Conservation (phyloP, 768 basidiomycete genomes). For the Auricularia cornea region DNA sequence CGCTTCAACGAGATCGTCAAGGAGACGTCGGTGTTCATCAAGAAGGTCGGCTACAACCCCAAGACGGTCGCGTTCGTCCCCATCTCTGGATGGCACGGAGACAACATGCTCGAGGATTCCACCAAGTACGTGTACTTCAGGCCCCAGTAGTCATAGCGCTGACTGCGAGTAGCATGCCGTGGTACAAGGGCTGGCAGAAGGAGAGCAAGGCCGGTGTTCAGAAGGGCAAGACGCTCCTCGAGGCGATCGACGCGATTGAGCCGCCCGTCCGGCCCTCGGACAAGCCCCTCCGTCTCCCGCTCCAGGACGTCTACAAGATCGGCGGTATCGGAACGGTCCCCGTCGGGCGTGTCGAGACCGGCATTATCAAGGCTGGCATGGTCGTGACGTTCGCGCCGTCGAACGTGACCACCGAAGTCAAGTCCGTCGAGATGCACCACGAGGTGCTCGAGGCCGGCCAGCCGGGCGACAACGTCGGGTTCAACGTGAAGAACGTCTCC, state of each 20-base stretch:
- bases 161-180: constrained; percentile 70
- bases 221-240: constrained; percentile 99
- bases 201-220: constrained; percentile 86
- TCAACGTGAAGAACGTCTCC: constrained; percentile 99
- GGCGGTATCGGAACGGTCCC: constrained; percentile 99
- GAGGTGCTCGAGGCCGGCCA: constrained; percentile 89
- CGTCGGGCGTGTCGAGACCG: constrained; percentile 99
- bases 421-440: constrained; percentile 99
- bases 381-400: constrained; percentile 93
- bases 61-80: constrained; percentile 97
- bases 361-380: constrained; percentile 99
- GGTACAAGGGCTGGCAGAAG: constrained; percentile 99
- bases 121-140: constrained; percentile 52
- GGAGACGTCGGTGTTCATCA: constrained; percentile 96
- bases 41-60: constrained; percentile 99
- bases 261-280: constrained; percentile 94
- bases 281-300: constrained; percentile 99
- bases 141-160: constrained; percentile 11
- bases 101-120: constrained; percentile 99
- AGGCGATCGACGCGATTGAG: constrained; percentile 99
- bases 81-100: constrained; percentile 99
- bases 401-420: constrained; percentile 99
- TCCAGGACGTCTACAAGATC: constrained; percentile 99
- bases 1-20: constrained; percentile 99
- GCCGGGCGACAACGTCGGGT: constrained; percentile 99